Conservation (phyloP, 805 yeast genomes). For the Nadsonia fulvescens region DNA sequence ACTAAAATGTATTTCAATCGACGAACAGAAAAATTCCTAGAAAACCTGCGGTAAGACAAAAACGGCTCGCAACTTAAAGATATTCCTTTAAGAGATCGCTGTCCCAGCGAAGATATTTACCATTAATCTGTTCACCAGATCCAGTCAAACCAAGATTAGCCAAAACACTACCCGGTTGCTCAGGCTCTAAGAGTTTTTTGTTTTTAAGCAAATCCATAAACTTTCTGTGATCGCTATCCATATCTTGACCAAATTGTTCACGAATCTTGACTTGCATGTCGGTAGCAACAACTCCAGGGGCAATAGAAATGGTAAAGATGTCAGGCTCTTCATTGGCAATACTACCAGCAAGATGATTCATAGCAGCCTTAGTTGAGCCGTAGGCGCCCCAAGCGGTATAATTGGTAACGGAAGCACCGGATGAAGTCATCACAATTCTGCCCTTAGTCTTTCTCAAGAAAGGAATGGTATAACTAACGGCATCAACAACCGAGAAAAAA, state of each 20-base stretch:
- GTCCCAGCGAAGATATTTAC: constrained; percentile 43
- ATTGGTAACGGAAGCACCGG: constrained; percentile 63
- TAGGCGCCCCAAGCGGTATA: constrained; percentile 80
- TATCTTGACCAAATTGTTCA: constrained; percentile 33
- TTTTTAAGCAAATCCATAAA: constrained; percentile 46
- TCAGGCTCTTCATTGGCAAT: constrained; percentile 50
- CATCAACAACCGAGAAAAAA: constrained; percentile 52
- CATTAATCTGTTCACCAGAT: constrained; percentile 38
- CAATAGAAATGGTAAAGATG: constrained; percentile 50
- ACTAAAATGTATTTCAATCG: no score
- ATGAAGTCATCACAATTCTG: constrained; percentile 59
- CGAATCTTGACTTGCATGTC: constrained; percentile 74
- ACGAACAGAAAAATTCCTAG: no score
- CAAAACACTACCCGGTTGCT: constrained; percentile 52
- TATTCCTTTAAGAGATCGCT: constrained; percentile 12
- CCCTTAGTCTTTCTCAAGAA: constrained; percentile 40
- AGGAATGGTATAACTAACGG: constrained; percentile 38
- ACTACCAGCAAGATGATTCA: constrained; percentile 56
- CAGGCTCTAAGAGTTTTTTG: constrained; percentile 44
- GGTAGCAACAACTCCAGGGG: constrained; percentile 93
- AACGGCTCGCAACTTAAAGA: no score
- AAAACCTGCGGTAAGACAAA: no score
- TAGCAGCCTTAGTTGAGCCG: constrained; percentile 81
- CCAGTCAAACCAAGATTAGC: constrained; percentile 50
- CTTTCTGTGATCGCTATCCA: constrained; percentile 44